Evolutionary conservation across 371 early-diverging fungal species (phyloP).

Genomic region (Smittium culicis): DNA sequence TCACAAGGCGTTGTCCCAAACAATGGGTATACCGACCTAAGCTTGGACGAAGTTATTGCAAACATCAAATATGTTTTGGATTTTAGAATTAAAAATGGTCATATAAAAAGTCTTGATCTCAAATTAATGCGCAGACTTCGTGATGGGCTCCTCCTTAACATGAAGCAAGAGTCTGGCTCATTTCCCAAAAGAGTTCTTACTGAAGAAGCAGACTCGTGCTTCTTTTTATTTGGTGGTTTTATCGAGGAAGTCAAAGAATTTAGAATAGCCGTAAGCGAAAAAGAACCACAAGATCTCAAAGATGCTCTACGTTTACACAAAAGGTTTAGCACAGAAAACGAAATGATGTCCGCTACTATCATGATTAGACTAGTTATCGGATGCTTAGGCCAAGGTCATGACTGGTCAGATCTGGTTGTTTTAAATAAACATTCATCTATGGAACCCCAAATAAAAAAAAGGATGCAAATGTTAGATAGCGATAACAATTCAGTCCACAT

Average conservation of each 20-base stretch:
- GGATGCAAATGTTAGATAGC: constrained; percentile 36
- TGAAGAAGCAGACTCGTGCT: constrained; percentile 69
- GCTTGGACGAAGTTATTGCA: constrained; percentile 65
- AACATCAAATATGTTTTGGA: constrained; percentile 90
- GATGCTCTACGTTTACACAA: constrained; percentile 62
- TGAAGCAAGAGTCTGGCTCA: constrained; percentile 48
- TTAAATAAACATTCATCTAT: constrained; percentile 49
- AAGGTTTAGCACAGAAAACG: constrained; percentile 61
- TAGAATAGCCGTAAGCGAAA: constrained; percentile 58
- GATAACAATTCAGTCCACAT: constrained; percentile 29
- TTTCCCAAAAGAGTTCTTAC: constrained; percentile 47
- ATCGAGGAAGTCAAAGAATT: constrained; percentile 73
- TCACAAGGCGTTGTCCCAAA: not conserved
- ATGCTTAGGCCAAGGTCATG: constrained; percentile 51
- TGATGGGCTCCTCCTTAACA: constrained; percentile 67
- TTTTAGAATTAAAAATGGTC: constrained; percentile 70
- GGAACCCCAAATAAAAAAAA: constrained; percentile 41
- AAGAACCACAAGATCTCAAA: constrained; percentile 58
- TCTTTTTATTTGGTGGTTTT: constrained; percentile 83
- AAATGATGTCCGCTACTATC: constrained; percentile 52
- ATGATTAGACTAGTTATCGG: constrained; percentile 51
- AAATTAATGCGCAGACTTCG: constrained; percentile 69
- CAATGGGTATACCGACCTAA: not conserved
- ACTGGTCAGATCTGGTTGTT: constrained; percentile 80
- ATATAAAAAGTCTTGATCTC: constrained; percentile 63